A percentile compares a stretch with the other conserved stretches of the same genome.
phyloP scores from a whole-genome alignment of 805 yeast genomes.

The Ascoidea tarda region DNA sequence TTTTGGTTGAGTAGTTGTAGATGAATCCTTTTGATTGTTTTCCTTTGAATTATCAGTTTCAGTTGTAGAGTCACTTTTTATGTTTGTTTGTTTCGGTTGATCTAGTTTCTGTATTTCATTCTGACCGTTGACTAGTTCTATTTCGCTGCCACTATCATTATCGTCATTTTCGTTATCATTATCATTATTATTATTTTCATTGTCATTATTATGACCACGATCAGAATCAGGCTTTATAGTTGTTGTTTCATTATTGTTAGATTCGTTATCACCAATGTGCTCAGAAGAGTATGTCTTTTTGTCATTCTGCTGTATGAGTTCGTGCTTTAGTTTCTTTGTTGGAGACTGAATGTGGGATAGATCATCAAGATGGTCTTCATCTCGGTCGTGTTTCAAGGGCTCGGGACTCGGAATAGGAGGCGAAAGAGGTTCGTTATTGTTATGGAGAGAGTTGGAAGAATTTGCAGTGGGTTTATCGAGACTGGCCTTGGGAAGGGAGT shows the following conservation, averaged over 20 bases:
- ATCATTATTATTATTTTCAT: background rate
- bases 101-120: background rate
- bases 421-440: background rate
- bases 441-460: background rate
- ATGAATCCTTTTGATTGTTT: background rate
- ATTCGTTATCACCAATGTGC: background rate
- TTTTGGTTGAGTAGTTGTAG: background rate
- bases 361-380: no score
- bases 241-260: background rate
- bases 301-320: no score
- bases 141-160: background rate
- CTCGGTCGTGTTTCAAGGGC: no score
- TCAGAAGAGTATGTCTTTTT: background rate
- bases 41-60: background rate
- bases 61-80: background rate
- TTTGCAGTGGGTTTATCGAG: background rate
- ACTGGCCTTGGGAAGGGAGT: background rate
- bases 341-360: no score
- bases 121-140: background rate
- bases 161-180: background rate
- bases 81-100: background rate
- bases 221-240: background rate
- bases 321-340: no score
- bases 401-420: background rate
- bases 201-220: background rate